Base-by-base conservation (phyloP, 2,329 filamentous ascomycete species). In the Pseudocercospora cruenta region DNA sequence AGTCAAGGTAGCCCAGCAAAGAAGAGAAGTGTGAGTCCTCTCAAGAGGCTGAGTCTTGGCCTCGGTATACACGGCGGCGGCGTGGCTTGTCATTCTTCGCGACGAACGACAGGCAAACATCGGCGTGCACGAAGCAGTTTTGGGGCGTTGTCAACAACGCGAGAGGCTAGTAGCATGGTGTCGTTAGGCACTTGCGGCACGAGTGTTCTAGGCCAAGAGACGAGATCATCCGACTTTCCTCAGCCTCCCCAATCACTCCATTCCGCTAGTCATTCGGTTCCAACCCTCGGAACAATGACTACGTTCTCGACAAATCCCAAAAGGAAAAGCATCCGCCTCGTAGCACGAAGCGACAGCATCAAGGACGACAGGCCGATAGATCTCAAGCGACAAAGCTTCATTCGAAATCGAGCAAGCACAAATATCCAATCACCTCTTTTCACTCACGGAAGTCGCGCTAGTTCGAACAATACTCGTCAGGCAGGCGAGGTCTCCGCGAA, bases 331-430 rank as follows among this genome's bases (percentile, higher is more conserved):
- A 78, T 83, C 28, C 77, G 81, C 0, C 67, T 81, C 9, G 79
- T 82, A 1, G 65, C 67, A 22, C 70, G 78, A 68, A 69, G 75
- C 62, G 77, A 78, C 49, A 80, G 77, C 62, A 67, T 77, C 19
- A 45, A 19, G 61, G 81, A 82, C 63, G 71, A 72, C 4, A 73
- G 80, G 5, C 74, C 78, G 1, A 63, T 81, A 4, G 74, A 79
- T 43, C 79, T 81, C 33, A 81, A 80, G 64, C 77, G 81, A 6
- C 74, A 77, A 59, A 81, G 78, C 14, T 82, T 79, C 69, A 79
- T 82, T 51, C 72, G 77, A 16, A 80, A 82, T 63, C 77, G 81
- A 39, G 78, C 78, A 1, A 74, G 77, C 19, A 77, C 74, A 12
- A 76, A 74, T 33, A 74, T 77, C 14, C 78, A 80, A 3, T 75